Conservation (phyloP, 2,329 filamentous ascomycete species). For the Emmonsiellopsis sp. region DNA sequence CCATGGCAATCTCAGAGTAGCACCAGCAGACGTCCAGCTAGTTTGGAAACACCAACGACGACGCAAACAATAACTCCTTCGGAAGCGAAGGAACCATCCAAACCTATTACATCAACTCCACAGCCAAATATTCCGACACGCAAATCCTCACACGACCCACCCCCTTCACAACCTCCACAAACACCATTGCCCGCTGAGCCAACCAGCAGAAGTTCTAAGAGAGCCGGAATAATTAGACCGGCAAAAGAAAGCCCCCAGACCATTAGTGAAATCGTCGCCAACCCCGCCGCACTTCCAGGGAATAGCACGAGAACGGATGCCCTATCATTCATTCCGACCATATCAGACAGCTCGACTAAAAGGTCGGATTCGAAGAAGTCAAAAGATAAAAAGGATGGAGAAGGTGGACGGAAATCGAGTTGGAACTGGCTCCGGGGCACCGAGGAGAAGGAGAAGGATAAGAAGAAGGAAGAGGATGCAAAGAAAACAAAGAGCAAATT, state of each 20-base stretch:
- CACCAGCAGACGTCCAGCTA: conserved; percentile 46
- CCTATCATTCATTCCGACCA: conserved; percentile 70
- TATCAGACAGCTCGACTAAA: conserved; percentile 55
- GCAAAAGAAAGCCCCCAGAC: conserved; percentile 39
- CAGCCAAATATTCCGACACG: conserved; percentile 38
- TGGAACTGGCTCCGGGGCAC: conserved; percentile 62
- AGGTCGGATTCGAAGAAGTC: conserved; percentile 59
- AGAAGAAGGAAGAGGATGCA: conserved; percentile 44
- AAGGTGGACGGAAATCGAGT: conserved; percentile 64
- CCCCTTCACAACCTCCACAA: conserved; percentile 41
- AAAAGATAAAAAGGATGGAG: conserved; percentile 62
- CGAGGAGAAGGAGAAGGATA: conserved; percentile 62
- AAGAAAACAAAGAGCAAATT: conserved; percentile 61
- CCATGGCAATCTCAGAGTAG: conserved; percentile 49
- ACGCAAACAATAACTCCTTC: conserved; percentile 29
- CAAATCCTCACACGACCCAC: conserved; percentile 40
- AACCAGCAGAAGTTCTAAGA: conserved; percentile 22
- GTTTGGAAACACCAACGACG: conserved; percentile 42
- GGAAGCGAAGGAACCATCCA: conserved; percentile 12
- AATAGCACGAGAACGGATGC: conserved; percentile 64
- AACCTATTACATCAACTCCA: background rate
- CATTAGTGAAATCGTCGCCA: conserved; percentile 56
- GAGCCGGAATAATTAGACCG: conserved; percentile 22
- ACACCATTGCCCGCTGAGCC: conserved; percentile 17
- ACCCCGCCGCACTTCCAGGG: conserved; percentile 61